Base-by-base conservation (phyloP, 2,329 filamentous ascomycete genomes). In the Aspergillus melleus region DNA sequence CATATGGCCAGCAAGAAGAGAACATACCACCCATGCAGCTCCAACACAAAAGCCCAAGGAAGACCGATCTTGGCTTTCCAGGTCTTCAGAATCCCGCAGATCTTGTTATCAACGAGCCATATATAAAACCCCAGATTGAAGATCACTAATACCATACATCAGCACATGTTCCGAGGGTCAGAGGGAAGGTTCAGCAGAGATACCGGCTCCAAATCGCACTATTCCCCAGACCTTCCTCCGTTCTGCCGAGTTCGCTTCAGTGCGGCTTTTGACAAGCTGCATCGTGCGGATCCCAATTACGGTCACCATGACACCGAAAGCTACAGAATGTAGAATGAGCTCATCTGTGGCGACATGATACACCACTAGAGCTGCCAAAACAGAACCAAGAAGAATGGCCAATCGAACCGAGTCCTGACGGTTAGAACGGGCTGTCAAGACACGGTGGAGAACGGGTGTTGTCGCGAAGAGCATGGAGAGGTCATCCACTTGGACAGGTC, bases 11-110 rank as follows among this genome's bases (percentile, higher is more conserved):
- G 11, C 32, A 36, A 2, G 1, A 29, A 20, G 29, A 8, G 1
- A 36, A 58, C 60, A n/a, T 65, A 72, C 70, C 71, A 74, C 9
- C 70, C 72, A 56, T 73, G 71, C 42, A 74, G 63, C 50, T 74
- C 71, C 16, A 73, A 60, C 22, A 65, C 11, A 52, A 68, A 73
- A 1, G 64, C 70, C 59, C 62, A 66, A 4, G 68, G 68, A 9
- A 70, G 56, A 22, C 69, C 68, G 5, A 72, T 52, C n/a, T 29
- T 24, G 10, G 39, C 56, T 49, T 71, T 55, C n/a, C 59, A 26
- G 3, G 60, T 49, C 10, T 54, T 66, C 4, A 73, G 39, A 24
- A 49, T 62, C 4, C 39, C 59, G 49, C 70, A 72, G 6, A 57
- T 52, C 52, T 65, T 69, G 2, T 59, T 52, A 60, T 74, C 71